Base-by-base conservation (phyloP, 306 rosid species). In the Malus sylvestris region DNA sequence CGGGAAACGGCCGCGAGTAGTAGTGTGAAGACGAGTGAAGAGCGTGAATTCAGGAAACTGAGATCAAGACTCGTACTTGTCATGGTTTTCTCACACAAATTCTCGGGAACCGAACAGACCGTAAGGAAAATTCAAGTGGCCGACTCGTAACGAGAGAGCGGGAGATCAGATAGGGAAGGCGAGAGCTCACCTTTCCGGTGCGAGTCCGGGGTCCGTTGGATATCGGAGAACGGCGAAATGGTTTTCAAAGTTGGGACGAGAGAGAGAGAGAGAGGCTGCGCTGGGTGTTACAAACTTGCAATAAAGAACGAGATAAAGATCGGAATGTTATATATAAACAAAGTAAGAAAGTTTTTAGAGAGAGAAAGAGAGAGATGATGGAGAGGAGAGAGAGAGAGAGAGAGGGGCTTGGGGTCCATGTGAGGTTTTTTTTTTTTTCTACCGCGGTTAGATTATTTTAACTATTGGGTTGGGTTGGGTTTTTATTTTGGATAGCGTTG, bases 121-220 rank as follows among this genome's bases (percentile, higher is more conserved):
- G 67, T 52, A 49, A 2, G 62, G 44, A 38, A 70, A 73, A 74
- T 23, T 74, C 45, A 19, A 44, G 68, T 10, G 19, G 60, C 63
- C n/a, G 16, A 68, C 73, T 44, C 64, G 7, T 10, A 42, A 66
- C 68, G 79, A 76, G 76, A 61, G 55, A 76, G 32, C 58, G 61
- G 79, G 75, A 60, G 88, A 87, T 86, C 88, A 76, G 57, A 74
- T 5, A 44, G 23, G 10, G 49, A 55, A 22, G 58, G 44, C 62
- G 30, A 70, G 9, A 53, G 25, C 71, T 63, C 46, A 86, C 87
- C 84, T 79, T 75, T 15, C 61, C 77, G 53, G 81, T 22, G 52
- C 19, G 19, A 29, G 12, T 46, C 68, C 71, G 77, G 74, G 13
- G 46, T 35, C 59, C 44, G 71, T 2, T 27, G 60, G 9, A 6